Base-by-base conservation (phyloP, 1,139 yeast species). In the Suhomyces panamericanus region DNA sequence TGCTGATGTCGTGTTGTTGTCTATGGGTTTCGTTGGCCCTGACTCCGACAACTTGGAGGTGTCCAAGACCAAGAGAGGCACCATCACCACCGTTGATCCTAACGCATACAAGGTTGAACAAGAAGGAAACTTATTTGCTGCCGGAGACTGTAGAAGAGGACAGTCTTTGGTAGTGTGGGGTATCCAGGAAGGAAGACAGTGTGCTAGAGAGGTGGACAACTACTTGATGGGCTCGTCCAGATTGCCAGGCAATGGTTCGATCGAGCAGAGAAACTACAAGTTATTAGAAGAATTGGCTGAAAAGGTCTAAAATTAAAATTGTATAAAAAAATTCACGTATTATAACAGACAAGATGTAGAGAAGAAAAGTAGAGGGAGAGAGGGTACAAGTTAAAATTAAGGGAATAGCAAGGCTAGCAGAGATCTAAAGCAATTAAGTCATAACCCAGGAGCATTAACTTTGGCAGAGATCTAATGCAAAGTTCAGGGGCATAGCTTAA, bases 121-220 rank as follows among this genome's bases (percentile, higher is more conserved):
- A 40, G 76, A 73, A 38, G 80, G 73, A 43, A 90, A 89, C 58
- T 63, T 90, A 51, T 93, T 90, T 64, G 89, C 97, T 44, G 97
- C 97, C 41, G 99, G 99, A 70, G 99, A 93, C 69, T 93, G 98
- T 74, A 86, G 99, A 76, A 85, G 99, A 71, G 99, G 99, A 29
- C 99, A 93, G 75, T 89, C 96, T 4, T 81, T 93, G 66, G 95
- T 93, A 65, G 99, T 93, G 47, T 93, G 99, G 98, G 99, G 98
- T 72, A 93, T 93, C 58, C 98, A 93, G 72, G 99, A 93, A 73
- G 99, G 99, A 57, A 84, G 98, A 74, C 97, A 93, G 70, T 88
- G 96, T 79, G 99, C 99, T 33, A 81, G 96, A 57, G 91, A 88
- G 59, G 95, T 93, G 50, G 99, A 93, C 63, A 68, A 75, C 57